Percentiles rank a stretch among this genome's conserved stretches.
phyloP scores from a whole-genome alignment of 148 eudicot species.

The Rhododendron mucronatum region DNA sequence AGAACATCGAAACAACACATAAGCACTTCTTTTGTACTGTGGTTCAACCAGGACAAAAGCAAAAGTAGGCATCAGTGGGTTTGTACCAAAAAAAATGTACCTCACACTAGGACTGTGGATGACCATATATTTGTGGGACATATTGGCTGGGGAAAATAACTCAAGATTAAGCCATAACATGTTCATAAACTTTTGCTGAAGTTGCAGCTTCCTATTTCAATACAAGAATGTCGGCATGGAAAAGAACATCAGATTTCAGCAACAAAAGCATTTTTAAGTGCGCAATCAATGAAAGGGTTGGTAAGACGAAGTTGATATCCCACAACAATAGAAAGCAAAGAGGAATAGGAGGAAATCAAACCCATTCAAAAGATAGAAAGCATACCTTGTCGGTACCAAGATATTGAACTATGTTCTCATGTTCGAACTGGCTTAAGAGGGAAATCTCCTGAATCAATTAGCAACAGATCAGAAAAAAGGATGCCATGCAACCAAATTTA shows the following conservation, averaged over 20 bases:
- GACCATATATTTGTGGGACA: background rate
- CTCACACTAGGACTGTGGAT: background rate
- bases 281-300: background rate
- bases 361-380: background rate
- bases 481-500: background rate
- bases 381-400: slow-evolving; percentile 53
- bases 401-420: slow-evolving; percentile 82
- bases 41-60: background rate
- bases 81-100: background rate
- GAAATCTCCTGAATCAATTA: slow-evolving; percentile 57
- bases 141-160: background rate
- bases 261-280: background rate
- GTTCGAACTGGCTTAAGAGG: slow-evolving; percentile 71
- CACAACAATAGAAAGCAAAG: background rate
- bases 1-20: background rate
- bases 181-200: background rate
- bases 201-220: background rate
- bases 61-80: background rate
- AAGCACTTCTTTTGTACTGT: background rate
- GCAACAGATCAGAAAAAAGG: background rate
- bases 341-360: background rate
- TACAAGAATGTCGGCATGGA: background rate
- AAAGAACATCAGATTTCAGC: background rate
- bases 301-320: background rate
- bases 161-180: background rate